A percentile compares a stretch with the other conserved stretches of the same genome.
Conservation (phyloP, 192 early-diverging fungal species). For the Chytriomyces confervae region DNA sequence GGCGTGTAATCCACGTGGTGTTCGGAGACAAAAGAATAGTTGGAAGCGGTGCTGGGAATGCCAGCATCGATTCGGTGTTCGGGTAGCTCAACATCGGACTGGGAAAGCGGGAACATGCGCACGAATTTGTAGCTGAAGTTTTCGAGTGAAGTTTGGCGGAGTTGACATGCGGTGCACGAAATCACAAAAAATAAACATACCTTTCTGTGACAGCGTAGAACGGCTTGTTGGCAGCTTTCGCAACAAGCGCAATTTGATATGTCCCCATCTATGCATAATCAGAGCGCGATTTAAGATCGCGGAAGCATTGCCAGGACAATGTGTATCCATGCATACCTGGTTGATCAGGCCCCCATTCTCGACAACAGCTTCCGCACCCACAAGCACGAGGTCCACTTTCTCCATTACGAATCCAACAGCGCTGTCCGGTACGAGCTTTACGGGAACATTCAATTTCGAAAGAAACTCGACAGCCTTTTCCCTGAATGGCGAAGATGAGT, state of each 20-base stretch:
- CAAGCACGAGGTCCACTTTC: conserved; percentile 91
- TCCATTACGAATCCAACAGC: conserved; percentile 95
- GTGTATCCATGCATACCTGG: conserved; percentile 57
- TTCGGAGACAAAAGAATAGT: conserved; percentile 34
- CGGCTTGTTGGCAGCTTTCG: conserved; percentile 92
- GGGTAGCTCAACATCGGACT: conserved; percentile 76
- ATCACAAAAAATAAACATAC: conserved; percentile 46
- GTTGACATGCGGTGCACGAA: too few species aligned
- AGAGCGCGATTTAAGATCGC: background rate
- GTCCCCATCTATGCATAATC: conserved; percentile 77
- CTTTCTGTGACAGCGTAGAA: conserved; percentile 94
- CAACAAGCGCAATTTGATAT: conserved; percentile 93
- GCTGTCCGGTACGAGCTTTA: conserved; percentile 80
- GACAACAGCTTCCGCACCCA: conserved; percentile 97
- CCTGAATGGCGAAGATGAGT: background rate
- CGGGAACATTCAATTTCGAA: conserved; percentile 75
- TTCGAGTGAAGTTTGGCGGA: too few species aligned
- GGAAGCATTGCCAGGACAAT: conserved; percentile 13
- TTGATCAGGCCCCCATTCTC: conserved; percentile 98
- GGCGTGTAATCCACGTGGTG: conserved; percentile 85
- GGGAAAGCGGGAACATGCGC: conserved; percentile 90
- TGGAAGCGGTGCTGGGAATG: conserved; percentile 60
- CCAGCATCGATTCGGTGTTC: conserved; percentile 25
- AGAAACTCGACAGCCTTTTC: conserved; percentile 70
- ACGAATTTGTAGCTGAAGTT: conserved; percentile 90